These are phyloP conservation scores for Ceratonia siliqua DNA, from an alignment of 306 rosid genomes.

Conservation along the genomic window DNA sequence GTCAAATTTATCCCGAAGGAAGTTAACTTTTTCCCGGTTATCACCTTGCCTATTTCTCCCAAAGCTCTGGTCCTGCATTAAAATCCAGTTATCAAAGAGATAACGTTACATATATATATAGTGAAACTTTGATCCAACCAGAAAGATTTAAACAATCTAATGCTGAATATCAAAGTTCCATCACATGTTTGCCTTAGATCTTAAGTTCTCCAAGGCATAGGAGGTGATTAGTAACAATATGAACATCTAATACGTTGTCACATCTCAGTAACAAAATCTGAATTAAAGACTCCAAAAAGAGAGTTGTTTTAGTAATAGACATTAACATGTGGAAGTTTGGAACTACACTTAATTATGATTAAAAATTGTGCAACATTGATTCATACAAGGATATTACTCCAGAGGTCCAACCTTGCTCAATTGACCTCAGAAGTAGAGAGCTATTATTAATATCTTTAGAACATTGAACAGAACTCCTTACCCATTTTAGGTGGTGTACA, in stretches of 20 bases:
- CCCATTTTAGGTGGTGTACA: not conserved
- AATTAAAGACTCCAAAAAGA: not conserved
- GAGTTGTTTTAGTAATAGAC: not conserved
- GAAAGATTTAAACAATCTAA: slow-evolving; percentile 13
- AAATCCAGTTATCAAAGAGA: slow-evolving; percentile 33
- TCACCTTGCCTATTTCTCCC: slow-evolving; percentile 56
- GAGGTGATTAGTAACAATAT: slow-evolving; percentile 11
- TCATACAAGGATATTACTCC: not conserved
- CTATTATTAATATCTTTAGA: not conserved
- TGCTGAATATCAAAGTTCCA: not conserved
- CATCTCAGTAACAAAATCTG: not conserved
- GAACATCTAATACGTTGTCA: not conserved
- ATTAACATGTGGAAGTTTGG: not conserved
- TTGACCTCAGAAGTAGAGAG: not conserved
- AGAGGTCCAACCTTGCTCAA: not conserved
- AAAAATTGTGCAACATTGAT: not conserved
- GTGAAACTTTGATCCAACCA: slow-evolving; percentile 9
- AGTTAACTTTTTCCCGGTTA: slow-evolving; percentile 69
- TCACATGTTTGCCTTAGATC: not conserved
- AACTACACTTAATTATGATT: not conserved
- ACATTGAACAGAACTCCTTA: not conserved
- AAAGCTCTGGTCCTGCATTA: slow-evolving; percentile 64
- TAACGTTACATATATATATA: not conserved
- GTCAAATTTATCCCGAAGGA: slow-evolving; percentile 87
- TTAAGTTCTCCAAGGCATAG: not conserved